Evolutionary conservation across 1,139 yeast species (phyloP).

Genomic region (Yamadazyma friedrichii): DNA sequence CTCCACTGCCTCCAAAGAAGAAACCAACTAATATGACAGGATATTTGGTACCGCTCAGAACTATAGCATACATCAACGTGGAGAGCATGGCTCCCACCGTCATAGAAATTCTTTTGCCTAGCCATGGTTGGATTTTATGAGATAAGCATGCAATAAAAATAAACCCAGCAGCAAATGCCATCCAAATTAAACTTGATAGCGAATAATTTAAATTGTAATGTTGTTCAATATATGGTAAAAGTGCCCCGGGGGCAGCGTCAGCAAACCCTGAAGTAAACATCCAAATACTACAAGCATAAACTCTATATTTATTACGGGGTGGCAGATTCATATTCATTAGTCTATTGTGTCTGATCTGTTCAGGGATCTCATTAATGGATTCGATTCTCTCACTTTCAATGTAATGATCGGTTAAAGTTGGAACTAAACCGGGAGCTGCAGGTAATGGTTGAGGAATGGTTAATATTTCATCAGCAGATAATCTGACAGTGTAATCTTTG

Average conservation of each 20-base stretch:
- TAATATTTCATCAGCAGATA: neutral
- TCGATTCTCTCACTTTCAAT: neutral
- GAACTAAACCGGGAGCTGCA: neutral
- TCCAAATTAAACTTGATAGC: constrained; percentile 44
- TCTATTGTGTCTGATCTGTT: neutral
- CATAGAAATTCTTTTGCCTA: constrained; percentile 40
- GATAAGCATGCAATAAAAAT: constrained; percentile 37
- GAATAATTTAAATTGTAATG: constrained; percentile 37
- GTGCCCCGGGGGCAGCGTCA: constrained; percentile 50
- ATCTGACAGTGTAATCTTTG: neutral
- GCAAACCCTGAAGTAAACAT: constrained; percentile 33
- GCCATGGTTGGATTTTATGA: constrained; percentile 37
- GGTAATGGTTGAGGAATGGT: neutral
- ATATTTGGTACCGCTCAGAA: constrained; percentile 33
- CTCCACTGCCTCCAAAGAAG: constrained; percentile 60
- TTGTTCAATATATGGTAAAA: constrained; percentile 43
- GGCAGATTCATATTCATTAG: constrained; percentile 33
- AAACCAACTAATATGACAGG: constrained; percentile 51
- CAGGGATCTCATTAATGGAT: neutral
- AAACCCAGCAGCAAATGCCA: constrained; percentile 44
- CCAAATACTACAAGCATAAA: constrained; percentile 41
- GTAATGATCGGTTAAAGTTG: neutral
- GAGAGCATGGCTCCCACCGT: constrained; percentile 35
- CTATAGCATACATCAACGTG: constrained; percentile 37
- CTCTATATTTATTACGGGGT: constrained; percentile 41